These are phyloP conservation scores for Camellia sinensis DNA, from an alignment of 148 eudicot genomes.

Conservation along the genomic window DNA sequence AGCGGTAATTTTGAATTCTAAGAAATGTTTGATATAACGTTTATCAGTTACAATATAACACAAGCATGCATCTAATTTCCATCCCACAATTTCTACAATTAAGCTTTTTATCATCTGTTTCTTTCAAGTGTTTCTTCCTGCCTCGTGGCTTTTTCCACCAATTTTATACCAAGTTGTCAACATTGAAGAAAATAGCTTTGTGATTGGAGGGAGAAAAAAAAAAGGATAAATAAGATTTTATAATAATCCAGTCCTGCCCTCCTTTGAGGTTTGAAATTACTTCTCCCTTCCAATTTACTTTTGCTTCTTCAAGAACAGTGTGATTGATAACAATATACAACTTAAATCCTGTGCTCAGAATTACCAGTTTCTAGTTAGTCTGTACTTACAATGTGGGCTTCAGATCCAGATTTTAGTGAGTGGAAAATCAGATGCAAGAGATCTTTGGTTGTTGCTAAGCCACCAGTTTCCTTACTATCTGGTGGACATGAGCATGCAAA, in stretches of 20 bases:
- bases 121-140: too few relatives aligned
- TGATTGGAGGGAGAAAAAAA: not conserved
- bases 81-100: too few relatives aligned
- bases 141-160: too few relatives aligned
- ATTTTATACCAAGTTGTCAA: conserved; percentile 3
- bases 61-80: too few relatives aligned
- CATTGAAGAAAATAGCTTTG: not conserved
- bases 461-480: conserved; percentile 74
- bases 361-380: conserved; percentile 17
- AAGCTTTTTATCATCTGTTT: too few relatives aligned
- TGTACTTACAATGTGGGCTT: conserved; percentile 79
- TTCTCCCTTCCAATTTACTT: not conserved
- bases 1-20: too few relatives aligned
- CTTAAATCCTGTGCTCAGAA: not conserved
- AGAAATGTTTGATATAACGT: too few relatives aligned
- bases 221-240: not conserved
- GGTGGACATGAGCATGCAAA: conserved; percentile 98
- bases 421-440: conserved; percentile 88
- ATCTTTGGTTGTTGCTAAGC: conserved; percentile 69
- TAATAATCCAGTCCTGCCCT: not conserved
- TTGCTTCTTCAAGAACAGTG: not conserved
- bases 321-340: not conserved
- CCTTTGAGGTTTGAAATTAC: not conserved
- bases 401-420: conserved; percentile 92
- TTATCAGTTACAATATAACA: too few relatives aligned